A percentile compares a stretch with the other conserved stretches of the same genome.
These are phyloP conservation scores for Triticum aestivum DNA, from an alignment of 176 grass and related monocot species.

Conservation along the genomic window IWGSC_CS_RefSeq_v2.1 NC_057798.1:148600351-148600850, in stretches of 20 bases:
- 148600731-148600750: conserved; percentile 26
- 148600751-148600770: conserved; percentile 47
- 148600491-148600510: not conserved
- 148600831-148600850: conserved; percentile 87
- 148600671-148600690: not conserved
- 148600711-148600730: not conserved
- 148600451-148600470: conserved; percentile 5
- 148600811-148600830: conserved; percentile 85
- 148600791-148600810: conserved; percentile 65
- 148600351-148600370: conserved; percentile 66
- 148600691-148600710: not conserved
- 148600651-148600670: not conserved
- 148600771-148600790: conserved; percentile 72
- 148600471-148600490: not conserved
- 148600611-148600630: not conserved
- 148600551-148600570: not conserved
- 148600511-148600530: not conserved
- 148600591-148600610: not conserved
- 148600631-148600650: not conserved
- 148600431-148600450: not conserved
- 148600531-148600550: not conserved
- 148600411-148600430: conserved; percentile 1
- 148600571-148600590: not conserved
- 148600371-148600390: conserved; percentile 78
- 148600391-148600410: conserved; percentile 77